Evolutionary conservation across 2,329 filamentous ascomycete genomes (phyloP), one percentile per base, ranked within the genome.

Genomic region (Stemphylium beticola): DNA sequence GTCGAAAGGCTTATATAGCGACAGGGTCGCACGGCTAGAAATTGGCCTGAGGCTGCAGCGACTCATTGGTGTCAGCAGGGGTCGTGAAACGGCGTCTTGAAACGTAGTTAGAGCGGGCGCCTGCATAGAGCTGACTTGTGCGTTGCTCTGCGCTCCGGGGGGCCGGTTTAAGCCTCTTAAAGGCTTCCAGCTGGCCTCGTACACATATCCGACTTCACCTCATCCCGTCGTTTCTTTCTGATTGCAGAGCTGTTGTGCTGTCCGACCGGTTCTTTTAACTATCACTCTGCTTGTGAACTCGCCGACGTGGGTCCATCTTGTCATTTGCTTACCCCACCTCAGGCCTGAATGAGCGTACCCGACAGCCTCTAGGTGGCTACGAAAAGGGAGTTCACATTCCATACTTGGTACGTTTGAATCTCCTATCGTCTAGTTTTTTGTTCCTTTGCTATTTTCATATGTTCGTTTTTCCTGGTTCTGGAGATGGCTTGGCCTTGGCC

Each of bases 21-120:
- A 36, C 17, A 31, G 18, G 37, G 17, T 31, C 39, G 33, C 41
- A 39, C 39, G 48, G 41, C 32, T 50, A 39, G 33, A 32, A 17
- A 36, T 37, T 46, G 50, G 67, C 68, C 61, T 63, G 54, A 61
- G 64, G 62, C 62, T 46, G 53, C 32, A 54, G 57, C 60, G 56
- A 61, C 55, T 59, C 54, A 55, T 61, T 56, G 61, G 69, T 69
- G 66, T 68, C 65, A 67, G 69, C 72, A 63, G 67, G 69, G 71
- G 65, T 66, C 49, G 54, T 73, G 71, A 73, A 74, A 74, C 70
- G 63, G 64, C 44, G 63, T 61, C 53, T 61, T 74, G 71, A 72
- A 73, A 74, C 71, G 55, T 60, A 62, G 58, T 42, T 45, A 52
- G 51, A 62, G 61, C 71, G 62, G 69, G 70, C 69, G 72, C 60